A percentile compares a stretch with the other conserved stretches of the same genome.
phyloP scores from a whole-genome alignment of 2,329 filamentous ascomycete genomes.

The Verticillium nonalfalfae region DNA sequence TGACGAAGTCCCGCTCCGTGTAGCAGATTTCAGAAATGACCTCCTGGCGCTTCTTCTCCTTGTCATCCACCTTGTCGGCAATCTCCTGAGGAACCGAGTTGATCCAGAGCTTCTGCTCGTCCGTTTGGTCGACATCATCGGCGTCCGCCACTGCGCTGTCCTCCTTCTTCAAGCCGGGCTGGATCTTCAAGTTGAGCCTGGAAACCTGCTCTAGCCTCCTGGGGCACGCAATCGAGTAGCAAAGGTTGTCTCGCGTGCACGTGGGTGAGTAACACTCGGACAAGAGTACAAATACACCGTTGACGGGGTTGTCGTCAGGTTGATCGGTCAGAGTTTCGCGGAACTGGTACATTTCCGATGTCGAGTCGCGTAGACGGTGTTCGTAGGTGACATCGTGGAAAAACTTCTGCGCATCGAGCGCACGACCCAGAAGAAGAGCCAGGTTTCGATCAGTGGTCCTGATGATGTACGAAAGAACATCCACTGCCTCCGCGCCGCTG shows the following conservation, averaged over 20 bases:
- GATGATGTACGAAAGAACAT: constrained; percentile 93
- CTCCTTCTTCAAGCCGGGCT: constrained; percentile 72
- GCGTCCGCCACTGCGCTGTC: constrained; percentile 57
- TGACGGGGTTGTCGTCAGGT: constrained; percentile 69
- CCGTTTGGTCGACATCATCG: constrained; percentile 75
- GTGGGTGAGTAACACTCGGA: constrained; percentile 98
- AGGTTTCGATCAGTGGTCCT: constrained; percentile 94
- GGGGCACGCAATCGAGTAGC: constrained; percentile 96
- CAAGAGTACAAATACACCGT: constrained; percentile 92
- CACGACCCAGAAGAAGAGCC: constrained; percentile 81
- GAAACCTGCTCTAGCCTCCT: constrained; percentile 91
- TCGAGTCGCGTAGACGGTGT: constrained; percentile 89
- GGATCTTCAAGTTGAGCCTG: constrained; percentile 85
- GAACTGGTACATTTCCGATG: constrained; percentile 94
- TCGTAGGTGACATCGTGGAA: constrained; percentile 99
- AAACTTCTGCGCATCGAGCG: constrained; percentile 95
- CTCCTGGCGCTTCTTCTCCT: constrained; percentile 95
- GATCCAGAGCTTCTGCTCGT: constrained; percentile 99
- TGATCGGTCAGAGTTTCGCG: constrained; percentile 86
- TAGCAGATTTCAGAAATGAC: constrained; percentile 99
- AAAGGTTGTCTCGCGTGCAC: constrained; percentile 89
- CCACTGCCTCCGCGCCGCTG: constrained; percentile 90
- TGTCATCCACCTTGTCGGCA: constrained; percentile 80
- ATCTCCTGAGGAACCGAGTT: constrained; percentile 96
- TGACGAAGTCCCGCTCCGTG: constrained; percentile 97